These are phyloP conservation scores for Quillaja saponaria DNA, from an alignment of 306 rosid species.

Conservation along the genomic window DNA sequence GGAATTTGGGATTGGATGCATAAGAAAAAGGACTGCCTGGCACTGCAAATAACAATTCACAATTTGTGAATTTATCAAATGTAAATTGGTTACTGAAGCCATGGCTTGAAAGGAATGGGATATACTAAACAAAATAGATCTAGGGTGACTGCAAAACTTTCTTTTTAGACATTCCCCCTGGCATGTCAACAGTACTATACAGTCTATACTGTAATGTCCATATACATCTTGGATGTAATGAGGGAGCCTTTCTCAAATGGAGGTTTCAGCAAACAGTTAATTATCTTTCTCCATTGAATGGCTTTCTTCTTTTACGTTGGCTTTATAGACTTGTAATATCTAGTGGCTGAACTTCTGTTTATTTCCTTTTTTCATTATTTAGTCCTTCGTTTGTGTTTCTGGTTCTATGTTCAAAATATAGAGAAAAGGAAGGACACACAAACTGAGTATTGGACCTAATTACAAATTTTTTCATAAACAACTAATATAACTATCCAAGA, in stretches of 20 bases:
- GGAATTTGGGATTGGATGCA: too few species aligned
- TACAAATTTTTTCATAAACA: background rate
- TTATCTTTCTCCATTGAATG: too few species aligned
- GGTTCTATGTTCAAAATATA: background rate
- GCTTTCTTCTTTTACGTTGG: too few species aligned
- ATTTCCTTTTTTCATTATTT: background rate
- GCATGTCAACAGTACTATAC: background rate
- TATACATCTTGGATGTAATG: too few species aligned
- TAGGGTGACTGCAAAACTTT: background rate
- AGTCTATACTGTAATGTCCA: too few species aligned
- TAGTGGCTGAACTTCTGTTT: too few species aligned
- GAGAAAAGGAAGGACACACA: background rate
- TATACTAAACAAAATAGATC: too few species aligned
- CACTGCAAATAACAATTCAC: background rate
- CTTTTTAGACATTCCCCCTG: background rate
- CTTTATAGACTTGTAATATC: too few species aligned
- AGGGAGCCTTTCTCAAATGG: too few species aligned
- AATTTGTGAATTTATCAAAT: background rate
- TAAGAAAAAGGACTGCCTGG: too few species aligned
- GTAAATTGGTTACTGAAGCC: constrained; percentile 19
- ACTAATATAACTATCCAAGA: too few species aligned
- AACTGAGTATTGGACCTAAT: background rate
- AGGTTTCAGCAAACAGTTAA: too few species aligned
- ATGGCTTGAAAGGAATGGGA: background rate
- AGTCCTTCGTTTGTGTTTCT: constrained; percentile 1